Percentiles rank a stretch among this genome's conserved stretches.
Conservation (phyloP, 129 eudicot genomes). For the Daucus carota region DH1_v3.0 NC_030387.2:35596501-35597000, state of each 20-base stretch:
- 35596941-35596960: slow-evolving; percentile 43
- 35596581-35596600: slow-evolving; percentile 41
- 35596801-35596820: slow-evolving; percentile 64
- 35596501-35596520: neutral
- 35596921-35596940: neutral
- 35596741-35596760: slow-evolving; percentile 44
- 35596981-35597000: slow-evolving; percentile 86
- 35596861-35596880: neutral
- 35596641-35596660: slow-evolving; percentile 59
- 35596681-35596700: slow-evolving; percentile 69
- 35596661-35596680: slow-evolving; percentile 88
- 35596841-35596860: slow-evolving; percentile 15
- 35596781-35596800: slow-evolving; percentile 64
- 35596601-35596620: slow-evolving; percentile 41
- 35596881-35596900: neutral
- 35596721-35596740: slow-evolving; percentile 72
- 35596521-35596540: slow-evolving; percentile 11
- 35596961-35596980: slow-evolving; percentile 98
- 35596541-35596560: slow-evolving; percentile 69
- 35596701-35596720: slow-evolving; percentile 83
- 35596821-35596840: slow-evolving; percentile 76
- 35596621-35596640: slow-evolving; percentile 53
- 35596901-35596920: neutral
- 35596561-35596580: slow-evolving; percentile 58
- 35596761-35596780: slow-evolving; percentile 67